phyloP scores from a whole-genome alignment of 306 rosid genomes.

The Spatholobus suberectus region DNA sequence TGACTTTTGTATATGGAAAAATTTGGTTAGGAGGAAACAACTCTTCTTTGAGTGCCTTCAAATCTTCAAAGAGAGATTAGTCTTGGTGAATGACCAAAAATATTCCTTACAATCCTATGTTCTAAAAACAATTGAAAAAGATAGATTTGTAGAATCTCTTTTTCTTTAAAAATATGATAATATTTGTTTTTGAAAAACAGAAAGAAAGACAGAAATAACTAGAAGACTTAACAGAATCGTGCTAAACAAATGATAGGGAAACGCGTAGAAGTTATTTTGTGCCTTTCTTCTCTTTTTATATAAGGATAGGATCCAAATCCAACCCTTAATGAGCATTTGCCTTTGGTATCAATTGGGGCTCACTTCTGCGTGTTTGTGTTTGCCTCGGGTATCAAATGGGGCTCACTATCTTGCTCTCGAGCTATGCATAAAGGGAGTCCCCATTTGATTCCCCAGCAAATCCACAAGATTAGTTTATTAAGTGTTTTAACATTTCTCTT shows the following conservation, averaged over 20 bases:
- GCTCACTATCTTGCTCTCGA: conserved; percentile 31
- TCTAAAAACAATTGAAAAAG: no score
- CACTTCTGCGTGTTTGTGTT: conserved; percentile 20
- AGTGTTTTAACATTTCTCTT: background rate
- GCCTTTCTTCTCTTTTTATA: background rate
- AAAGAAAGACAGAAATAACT: background rate
- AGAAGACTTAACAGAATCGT: background rate
- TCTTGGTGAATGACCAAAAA: no score
- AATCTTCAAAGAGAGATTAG: no score
- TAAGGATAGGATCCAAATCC: conserved; percentile 22
- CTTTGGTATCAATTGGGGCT: conserved; percentile 44
- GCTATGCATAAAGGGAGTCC: conserved; percentile 7
- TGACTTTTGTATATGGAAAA: no score
- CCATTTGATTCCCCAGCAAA: conserved; percentile 21
- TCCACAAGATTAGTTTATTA: conserved; percentile 14
- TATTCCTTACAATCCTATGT: no score
- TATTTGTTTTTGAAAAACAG: background rate
- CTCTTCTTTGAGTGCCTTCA: no score
- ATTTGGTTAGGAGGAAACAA: no score
- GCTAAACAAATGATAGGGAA: background rate
- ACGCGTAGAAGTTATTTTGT: conserved; percentile 1
- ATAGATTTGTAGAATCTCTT: background rate
- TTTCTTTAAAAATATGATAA: background rate
- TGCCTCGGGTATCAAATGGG: conserved; percentile 38
- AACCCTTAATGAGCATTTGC: conserved; percentile 18